Evolutionary conservation across 306 rosid genomes (phyloP), one percentile per base, ranked within the genome.

Genomic region (Medicago ruthenica): DNA sequence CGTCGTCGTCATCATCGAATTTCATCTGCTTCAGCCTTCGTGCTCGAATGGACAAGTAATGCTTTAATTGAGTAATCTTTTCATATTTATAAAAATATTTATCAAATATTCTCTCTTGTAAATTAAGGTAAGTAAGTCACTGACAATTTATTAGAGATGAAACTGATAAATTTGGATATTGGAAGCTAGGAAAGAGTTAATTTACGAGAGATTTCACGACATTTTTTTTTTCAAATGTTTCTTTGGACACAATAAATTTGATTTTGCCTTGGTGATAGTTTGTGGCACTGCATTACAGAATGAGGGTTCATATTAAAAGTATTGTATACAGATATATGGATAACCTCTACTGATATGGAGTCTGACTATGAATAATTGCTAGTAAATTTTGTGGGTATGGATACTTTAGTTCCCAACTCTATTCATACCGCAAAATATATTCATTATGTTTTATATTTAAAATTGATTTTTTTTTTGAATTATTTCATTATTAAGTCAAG

Each of bases 21-120:
- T 60, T 31, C 41, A 7, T 27, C 42, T 31, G 41, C 20, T 60
- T 14, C 20, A 27, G 20, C 17, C 40, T 60, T 60, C 67, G 2
- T 60, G 67, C 67, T 27, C 67, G 3, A 60, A 60, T 60, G 67
- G 41, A 27, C 67, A 60, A 60, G 67, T 60, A 60, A 60, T 27
- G 41, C 67, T 60, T 60, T 60, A 60, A 60, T 60, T 60, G 14
- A 27, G 2, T 60, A 27, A 27, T 60, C 18, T 27, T 13, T 13
- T 60, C 66, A 6, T 60, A 27, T 27, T 11, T 60, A 24, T 27
- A 31, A 14, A 27, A 27, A 9, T 60, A 15, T 60, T 60, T 60
- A 34, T 60, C 41, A 31, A 27, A 60, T 60, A 60, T 60, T 60
- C 41, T 60, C 67, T 60, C 20, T 60, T 60, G 18, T 41, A 60